A percentile compares a stretch with the other conserved stretches of the same genome.
phyloP scores from a whole-genome alignment of 805 yeast species.

The Metschnikowia aberdeeniae region DNA sequence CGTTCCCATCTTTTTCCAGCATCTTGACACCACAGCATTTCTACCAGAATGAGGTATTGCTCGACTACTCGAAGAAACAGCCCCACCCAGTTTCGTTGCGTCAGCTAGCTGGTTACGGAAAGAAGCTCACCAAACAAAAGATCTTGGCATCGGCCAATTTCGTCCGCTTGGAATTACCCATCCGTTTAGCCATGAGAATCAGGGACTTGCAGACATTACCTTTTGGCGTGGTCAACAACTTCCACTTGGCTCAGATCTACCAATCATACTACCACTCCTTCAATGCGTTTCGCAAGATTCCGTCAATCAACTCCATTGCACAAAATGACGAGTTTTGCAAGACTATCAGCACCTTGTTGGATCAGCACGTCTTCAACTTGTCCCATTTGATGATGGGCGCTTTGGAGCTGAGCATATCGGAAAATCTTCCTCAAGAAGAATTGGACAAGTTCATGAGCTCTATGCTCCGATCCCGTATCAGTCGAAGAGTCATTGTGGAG shows the following conservation, averaged over 20 bases:
- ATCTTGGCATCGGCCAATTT: slow-evolving; percentile 82
- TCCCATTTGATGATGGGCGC: slow-evolving; percentile 95
- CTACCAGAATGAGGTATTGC: slow-evolving; percentile 72
- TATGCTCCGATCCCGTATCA: slow-evolving; percentile 78
- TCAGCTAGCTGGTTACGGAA: slow-evolving; percentile 88
- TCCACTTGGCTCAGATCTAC: slow-evolving; percentile 81
- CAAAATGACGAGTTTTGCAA: slow-evolving; percentile 75
- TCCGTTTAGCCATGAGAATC: slow-evolving; percentile 76
- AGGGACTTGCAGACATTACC: slow-evolving; percentile 79
- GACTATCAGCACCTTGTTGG: slow-evolving; percentile 59
- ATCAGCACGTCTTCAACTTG: slow-evolving; percentile 74
- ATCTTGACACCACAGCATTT: slow-evolving; percentile 65
- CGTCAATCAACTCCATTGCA: slow-evolving; percentile 60
- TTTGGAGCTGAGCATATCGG: slow-evolving; percentile 65
- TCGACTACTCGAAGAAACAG: slow-evolving; percentile 55
- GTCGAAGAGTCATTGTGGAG: slow-evolving; percentile 86
- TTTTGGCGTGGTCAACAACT: slow-evolving; percentile 77
- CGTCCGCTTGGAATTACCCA: slow-evolving; percentile 79
- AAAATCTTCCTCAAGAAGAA: slow-evolving; percentile 53
- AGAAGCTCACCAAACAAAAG: slow-evolving; percentile 69
- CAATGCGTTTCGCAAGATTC: slow-evolving; percentile 74
- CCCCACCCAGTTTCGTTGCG: slow-evolving; percentile 90
- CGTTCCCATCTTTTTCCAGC: slow-evolving; percentile 39
- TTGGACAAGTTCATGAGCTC: slow-evolving; percentile 74
- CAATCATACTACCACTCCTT: slow-evolving; percentile 86